A percentile compares a stretch with the other conserved stretches of the same genome.
These are phyloP conservation scores for Cutaneotrichosporon sp. DNA, from an alignment of 1,284 basidiomycete species.

Conservation along the genomic window DNA sequence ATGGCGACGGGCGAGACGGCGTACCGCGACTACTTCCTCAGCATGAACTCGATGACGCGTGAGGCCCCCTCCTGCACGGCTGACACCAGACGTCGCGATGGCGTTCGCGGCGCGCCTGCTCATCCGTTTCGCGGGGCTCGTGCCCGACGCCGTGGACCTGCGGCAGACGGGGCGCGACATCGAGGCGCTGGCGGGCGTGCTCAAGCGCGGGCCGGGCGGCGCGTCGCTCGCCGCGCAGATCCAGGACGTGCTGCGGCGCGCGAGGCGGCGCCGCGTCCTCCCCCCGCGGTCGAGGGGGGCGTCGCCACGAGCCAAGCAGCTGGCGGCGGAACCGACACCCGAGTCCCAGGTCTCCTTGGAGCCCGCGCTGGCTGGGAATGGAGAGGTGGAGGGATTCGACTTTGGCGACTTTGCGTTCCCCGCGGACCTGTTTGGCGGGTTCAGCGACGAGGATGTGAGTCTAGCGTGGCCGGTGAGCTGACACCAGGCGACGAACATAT, in stretches of 20 bases:
- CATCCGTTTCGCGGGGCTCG: conserved; percentile 40
- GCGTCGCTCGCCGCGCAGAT: conserved; percentile 10
- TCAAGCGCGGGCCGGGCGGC: conserved; percentile 28
- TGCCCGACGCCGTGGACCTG: conserved; percentile 38
- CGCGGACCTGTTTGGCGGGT: conserved; percentile 11
- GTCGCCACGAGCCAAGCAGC: too few relatives aligned
- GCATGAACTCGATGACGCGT: conserved; percentile 7
- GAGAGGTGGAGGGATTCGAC: conserved; percentile 1
- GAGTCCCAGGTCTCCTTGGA: not conserved
- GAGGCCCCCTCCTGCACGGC: not conserved
- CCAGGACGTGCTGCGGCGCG: conserved; percentile 8
- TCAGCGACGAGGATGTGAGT: conserved; percentile 14
- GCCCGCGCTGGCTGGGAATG: too few relatives aligned
- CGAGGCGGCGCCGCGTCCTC: conserved; percentile 6
- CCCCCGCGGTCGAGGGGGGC: conserved; percentile 1
- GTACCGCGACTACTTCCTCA: conserved; percentile 49
- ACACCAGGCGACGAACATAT: conserved; percentile 9
- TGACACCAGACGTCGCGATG: conserved; percentile 29
- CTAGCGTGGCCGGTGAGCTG: not conserved
- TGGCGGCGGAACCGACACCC: not conserved
- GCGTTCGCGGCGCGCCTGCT: conserved; percentile 42
- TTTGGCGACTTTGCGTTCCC: conserved; percentile 13
- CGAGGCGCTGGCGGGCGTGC: conserved; percentile 34
- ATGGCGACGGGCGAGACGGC: conserved; percentile 5
- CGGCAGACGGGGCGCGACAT: conserved; percentile 42